Conservation (phyloP, 345 rosid species). For the Eucalyptus microcorys region DNA sequence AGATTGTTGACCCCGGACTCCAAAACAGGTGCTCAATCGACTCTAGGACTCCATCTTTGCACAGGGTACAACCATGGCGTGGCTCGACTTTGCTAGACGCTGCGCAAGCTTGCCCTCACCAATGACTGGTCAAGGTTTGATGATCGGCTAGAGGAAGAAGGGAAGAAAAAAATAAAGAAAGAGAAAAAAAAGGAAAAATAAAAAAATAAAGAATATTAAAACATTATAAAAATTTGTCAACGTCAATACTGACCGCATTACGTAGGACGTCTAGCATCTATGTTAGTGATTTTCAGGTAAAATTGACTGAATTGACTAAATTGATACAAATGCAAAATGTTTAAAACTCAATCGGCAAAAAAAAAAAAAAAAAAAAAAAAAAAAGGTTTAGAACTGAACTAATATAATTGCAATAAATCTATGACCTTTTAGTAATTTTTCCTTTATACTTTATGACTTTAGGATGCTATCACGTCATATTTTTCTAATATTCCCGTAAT, state of each 20-base stretch:
- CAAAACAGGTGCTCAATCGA: neutral
- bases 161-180: too few relatives aligned
- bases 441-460: too few relatives aligned
- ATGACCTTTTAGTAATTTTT: too few relatives aligned
- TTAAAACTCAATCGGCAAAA: too few relatives aligned
- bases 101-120: too few relatives aligned
- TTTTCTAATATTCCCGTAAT: neutral
- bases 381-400: rapidly evolving
- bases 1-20: neutral
- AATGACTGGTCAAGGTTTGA: too few relatives aligned
- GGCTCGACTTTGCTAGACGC: too few relatives aligned
- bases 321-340: rapidly evolving
- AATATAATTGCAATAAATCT: too few relatives aligned
- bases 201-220: too few relatives aligned
- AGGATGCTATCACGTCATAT: too few relatives aligned
- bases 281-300: rapidly evolving
- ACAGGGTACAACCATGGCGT: neutral
- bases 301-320: rapidly evolving
- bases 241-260: rapidly evolving
- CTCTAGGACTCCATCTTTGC: neutral
- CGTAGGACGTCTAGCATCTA: rapidly evolving
- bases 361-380: too few relatives aligned
- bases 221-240: too few relatives aligned
- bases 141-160: rapidly evolving
- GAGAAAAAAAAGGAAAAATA: rapidly evolving